Conservation (phyloP, 148 eudicot species). For the Chenopodium quinoa region DNA sequence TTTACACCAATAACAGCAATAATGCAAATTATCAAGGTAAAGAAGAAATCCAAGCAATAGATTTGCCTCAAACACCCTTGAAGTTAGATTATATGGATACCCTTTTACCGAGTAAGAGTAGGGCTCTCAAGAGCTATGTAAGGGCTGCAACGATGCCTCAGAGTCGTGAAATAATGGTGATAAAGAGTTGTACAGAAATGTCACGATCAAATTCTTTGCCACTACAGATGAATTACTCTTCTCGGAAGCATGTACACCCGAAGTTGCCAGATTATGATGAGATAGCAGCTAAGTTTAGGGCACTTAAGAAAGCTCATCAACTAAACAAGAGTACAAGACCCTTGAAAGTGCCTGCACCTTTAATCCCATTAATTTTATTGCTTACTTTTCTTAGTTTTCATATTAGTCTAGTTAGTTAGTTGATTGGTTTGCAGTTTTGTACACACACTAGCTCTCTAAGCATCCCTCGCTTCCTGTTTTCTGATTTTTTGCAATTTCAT, state of each 20-base stretch:
- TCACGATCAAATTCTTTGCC: conserved; percentile 35
- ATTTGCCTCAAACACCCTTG: neutral
- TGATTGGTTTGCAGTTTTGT: neutral
- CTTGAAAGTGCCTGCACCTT: neutral
- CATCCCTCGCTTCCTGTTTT: neutral
- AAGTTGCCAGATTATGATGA: conserved; percentile 83
- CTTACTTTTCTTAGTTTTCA: neutral
- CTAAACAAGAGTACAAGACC: conserved; percentile 12
- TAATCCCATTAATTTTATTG: neutral
- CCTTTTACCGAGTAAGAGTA: neutral
- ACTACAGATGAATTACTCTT: no score
- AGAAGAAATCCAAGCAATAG: no score
- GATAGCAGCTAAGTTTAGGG: conserved; percentile 52
- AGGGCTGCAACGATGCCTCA: conserved; percentile 44
- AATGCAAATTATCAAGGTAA: neutral
- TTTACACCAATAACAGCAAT: conserved; percentile 8
- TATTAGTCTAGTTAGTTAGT: neutral
- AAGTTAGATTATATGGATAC: neutral
- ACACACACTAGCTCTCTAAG: neutral
- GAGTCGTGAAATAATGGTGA: conserved; percentile 22
- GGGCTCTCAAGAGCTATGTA: conserved; percentile 9
- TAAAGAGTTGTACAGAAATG: conserved; percentile 10
- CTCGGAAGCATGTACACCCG: conserved; percentile 58
- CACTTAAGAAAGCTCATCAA: conserved; percentile 51
- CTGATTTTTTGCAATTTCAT: no score